phyloP scores from a whole-genome alignment of 176 grass and related monocot genomes.

The Stipa capillata region DNA sequence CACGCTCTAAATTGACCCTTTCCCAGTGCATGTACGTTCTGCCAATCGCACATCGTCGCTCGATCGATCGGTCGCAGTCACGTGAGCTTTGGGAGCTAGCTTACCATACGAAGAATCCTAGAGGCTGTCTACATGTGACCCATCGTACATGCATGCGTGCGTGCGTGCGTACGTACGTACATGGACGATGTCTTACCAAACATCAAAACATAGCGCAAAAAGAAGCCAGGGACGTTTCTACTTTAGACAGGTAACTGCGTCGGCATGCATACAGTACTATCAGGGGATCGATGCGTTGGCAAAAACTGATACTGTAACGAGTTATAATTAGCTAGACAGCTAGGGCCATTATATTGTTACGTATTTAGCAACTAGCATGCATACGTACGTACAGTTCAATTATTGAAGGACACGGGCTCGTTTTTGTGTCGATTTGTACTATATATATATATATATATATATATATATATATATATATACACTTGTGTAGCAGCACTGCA shows the following conservation, averaged over 20 bases:
- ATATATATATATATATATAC: neutral
- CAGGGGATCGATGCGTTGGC: neutral
- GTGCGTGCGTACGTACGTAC: neutral
- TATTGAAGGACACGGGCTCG: neutral
- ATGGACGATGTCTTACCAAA: neutral
- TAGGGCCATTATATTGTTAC: neutral
- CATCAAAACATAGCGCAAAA: neutral
- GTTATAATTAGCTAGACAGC: neutral
- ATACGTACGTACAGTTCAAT: neutral
- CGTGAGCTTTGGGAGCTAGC: constrained; percentile 50
- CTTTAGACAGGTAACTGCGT: neutral
- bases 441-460: too few relatives aligned
- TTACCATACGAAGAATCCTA: constrained; percentile 32
- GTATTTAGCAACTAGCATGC: neutral
- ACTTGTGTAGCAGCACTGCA: neutral
- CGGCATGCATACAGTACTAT: neutral
- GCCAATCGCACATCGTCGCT: constrained; percentile 35
- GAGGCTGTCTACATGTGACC: neutral
- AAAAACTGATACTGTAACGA: neutral
- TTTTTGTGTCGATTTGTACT: too few relatives aligned
- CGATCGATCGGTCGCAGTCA: constrained; percentile 10
- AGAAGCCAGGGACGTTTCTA: neutral
- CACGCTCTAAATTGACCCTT: neutral
- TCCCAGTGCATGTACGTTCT: neutral
- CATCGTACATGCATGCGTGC: neutral